Evolutionary conservation across 2,329 filamentous ascomycete genomes (phyloP), one percentile per base, ranked within the genome.

Genomic region (Xylariaceae sp.): DNA sequence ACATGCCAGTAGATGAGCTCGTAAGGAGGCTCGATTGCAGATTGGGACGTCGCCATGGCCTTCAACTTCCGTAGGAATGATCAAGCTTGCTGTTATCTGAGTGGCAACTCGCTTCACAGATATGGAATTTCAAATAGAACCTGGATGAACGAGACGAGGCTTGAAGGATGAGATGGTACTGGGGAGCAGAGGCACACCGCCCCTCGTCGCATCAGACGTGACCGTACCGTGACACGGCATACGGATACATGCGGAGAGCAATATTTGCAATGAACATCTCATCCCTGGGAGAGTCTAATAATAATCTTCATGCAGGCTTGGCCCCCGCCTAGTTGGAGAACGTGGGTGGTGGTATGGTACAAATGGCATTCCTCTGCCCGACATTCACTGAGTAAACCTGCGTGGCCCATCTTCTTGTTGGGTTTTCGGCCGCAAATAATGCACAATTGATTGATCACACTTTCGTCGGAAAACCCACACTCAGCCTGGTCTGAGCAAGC

Each of bases 1-100:
- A 67, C 70, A 18, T 84, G 83, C 78, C 85, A 88, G 76, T 90
- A 90, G 65, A 88, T 74, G 53, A 88, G 77, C 56, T 84, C 75
- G 65, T 86, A 87, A n/a, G n/a, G n/a, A n/a, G n/a, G n/a, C n/a
- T n/a, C n/a, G 2, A 74, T 70, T 51, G 68, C 64, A 44, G 39
- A 42, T 17, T 22, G 6, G 33, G 33, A 36, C 33, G 33, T 10
- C 10, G 33, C 10, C 33, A 36, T 36, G n/a, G n/a, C n/a, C n/a
- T 36, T 10, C 33, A 14, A 14, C 10, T 36, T 36, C 14, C 33
- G 10, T 10, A 36, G 33, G 33, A 36, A 10, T 10, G 33, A 36
- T 10, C 10, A 36, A 36, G 33, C 33, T 14, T 36, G 33, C 14
- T 10, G 33, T 36, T 10, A 10, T 36, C 10, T 36, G 14, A 14